phyloP scores from a whole-genome alignment of 108 stramenopile genomes.

The Pseudonitzschia delicatissima region DNA sequence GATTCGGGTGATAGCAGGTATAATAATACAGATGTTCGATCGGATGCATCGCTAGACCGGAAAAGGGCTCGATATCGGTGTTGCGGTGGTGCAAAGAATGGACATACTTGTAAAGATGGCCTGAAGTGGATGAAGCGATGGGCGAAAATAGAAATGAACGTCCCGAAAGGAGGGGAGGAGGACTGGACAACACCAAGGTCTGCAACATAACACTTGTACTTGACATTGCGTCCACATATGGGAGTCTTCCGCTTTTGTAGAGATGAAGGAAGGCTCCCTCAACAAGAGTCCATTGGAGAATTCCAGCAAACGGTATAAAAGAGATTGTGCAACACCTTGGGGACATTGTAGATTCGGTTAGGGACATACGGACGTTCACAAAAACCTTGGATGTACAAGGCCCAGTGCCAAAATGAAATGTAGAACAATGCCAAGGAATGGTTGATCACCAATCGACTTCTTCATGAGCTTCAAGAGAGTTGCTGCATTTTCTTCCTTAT shows the following conservation, averaged over 20 bases:
- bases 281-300: conserved; percentile 32
- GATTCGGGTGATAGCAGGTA: conserved; percentile 16
- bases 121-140: no score
- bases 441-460: conserved; percentile 18
- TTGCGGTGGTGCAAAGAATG: conserved; percentile 48
- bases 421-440: conserved; percentile 16
- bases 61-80: conserved; percentile 39
- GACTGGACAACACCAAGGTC: conserved; percentile 6
- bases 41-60: conserved; percentile 45
- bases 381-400: conserved; percentile 21
- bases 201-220: not conserved
- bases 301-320: conserved; percentile 26
- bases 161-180: conserved; percentile 22
- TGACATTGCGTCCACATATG: not conserved
- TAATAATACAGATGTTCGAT: conserved; percentile 43
- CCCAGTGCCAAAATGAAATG: conserved; percentile 30
- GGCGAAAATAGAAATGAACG: conserved; percentile 32
- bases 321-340: conserved; percentile 29
- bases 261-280: conserved; percentile 20
- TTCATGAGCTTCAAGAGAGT: no score
- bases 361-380: conserved; percentile 24
- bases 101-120: conserved; percentile 40
- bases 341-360: conserved; percentile 2
- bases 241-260: not conserved
- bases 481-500: no score